Base-by-base conservation (phyloP, 345 rosid species). In the Adansonia digitata region DNA sequence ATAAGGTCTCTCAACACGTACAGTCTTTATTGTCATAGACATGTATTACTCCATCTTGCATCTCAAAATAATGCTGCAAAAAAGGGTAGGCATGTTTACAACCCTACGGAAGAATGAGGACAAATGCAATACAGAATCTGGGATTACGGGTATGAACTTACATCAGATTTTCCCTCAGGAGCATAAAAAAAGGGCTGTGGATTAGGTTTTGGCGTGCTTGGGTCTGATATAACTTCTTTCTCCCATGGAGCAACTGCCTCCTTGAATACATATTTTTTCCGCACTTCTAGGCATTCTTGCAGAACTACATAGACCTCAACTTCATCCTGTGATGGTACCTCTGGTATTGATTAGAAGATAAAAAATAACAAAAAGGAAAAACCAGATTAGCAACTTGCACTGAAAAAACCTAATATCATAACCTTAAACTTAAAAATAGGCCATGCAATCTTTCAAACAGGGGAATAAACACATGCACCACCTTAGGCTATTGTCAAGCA, bases 231-330 rank as follows among this genome's bases (percentile, higher is more conserved):
- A 69, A 88, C 85, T 89, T 96, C 98, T 80, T 86, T 96, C 67
- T 87, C 98, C 99, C 98, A 96, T 24, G 99, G 97, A 62, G 97
- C 97, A 79, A 88, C 81, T 37, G 97, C 88, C 80, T 96, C 98
- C 75, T 76, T 89, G 81, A 85, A 96, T 39, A 93, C 72, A 77
- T 96, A 96, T 71, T 86, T 88, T 74, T 88, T 92, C 74, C 99
- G 79, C 87, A 93, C 62, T 79, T 93, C 93, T 80, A 96, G 98
- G 82, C 99, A 96, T 73, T 96, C 97, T 88, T 92, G 98, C 79
- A 96, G 83, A 78, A 89, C 78, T 73, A 80, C 51, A 82, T 88
- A 96, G 67, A 88, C 88, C 71, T 96, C 98, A 55, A 83, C 84
- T 85, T 93, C 98, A 88, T 96, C 99, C 1, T 84, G 80, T 3